phyloP scores from a whole-genome alignment of 2,329 filamentous ascomycete genomes.

The Colletotrichum sp. region DNA sequence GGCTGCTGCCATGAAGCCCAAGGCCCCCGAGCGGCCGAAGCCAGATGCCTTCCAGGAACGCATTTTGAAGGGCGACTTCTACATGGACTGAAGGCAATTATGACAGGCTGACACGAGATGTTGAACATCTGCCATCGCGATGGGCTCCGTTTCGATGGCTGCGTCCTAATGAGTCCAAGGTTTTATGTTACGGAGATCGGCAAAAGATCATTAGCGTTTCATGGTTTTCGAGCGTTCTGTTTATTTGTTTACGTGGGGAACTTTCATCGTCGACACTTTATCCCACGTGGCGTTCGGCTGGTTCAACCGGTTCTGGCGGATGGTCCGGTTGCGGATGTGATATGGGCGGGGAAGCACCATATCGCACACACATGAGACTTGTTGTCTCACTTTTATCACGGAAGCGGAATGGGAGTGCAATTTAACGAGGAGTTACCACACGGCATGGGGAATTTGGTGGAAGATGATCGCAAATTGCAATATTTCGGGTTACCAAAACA shows the following conservation, averaged over 20 bases:
- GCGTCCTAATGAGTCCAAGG: neutral
- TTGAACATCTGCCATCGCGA: neutral
- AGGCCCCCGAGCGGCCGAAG: constrained; percentile 62
- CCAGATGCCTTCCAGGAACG: constrained; percentile 96
- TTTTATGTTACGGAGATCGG: neutral
- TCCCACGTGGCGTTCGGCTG: constrained; percentile 12
- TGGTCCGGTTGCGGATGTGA: constrained; percentile 6
- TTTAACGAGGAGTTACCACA: constrained; percentile 11
- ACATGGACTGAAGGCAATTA: constrained; percentile 79
- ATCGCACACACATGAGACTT: constrained; percentile 10
- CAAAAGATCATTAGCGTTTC: constrained; percentile 11
- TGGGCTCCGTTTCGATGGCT: neutral
- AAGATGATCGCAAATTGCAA: constrained; percentile 14
- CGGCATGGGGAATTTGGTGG: neutral
- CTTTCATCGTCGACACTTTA: neutral
- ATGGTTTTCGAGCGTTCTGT: neutral
- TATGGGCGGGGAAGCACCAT: neutral
- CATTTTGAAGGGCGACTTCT: constrained; percentile 96
- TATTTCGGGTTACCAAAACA: neutral
- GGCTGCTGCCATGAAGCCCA: constrained; percentile 48
- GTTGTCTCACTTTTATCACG: constrained; percentile 10
- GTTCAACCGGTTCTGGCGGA: neutral
- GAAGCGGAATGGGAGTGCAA: constrained; percentile 12
- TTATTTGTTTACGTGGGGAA: neutral
- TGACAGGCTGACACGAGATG: neutral